Conservation (phyloP, 1,284 basidiomycete genomes). For the Malassezia restricta region DNA sequence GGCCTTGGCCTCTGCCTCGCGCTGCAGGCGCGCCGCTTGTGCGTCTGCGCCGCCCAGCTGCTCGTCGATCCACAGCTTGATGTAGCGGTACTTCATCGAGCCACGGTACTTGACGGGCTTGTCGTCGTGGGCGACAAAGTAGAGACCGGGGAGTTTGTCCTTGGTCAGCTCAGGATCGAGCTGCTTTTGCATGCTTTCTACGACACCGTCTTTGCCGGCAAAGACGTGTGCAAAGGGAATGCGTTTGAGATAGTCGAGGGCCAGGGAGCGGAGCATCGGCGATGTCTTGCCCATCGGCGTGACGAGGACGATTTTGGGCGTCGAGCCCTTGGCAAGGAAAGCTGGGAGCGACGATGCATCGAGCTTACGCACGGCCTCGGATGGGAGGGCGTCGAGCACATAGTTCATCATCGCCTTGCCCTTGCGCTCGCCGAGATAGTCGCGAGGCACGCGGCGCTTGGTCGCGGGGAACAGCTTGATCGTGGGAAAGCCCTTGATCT, state of each 20-base stretch:
- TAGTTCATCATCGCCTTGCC: slow-evolving; percentile 65
- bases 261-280: slow-evolving; percentile 39
- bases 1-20: slow-evolving; percentile 17
- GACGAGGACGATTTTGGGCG: slow-evolving; percentile 33
- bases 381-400: slow-evolving; percentile 63
- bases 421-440: slow-evolving; percentile 64
- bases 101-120: slow-evolving; percentile 29
- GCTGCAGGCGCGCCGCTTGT: slow-evolving; percentile 17
- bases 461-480: slow-evolving; percentile 54
- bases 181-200: slow-evolving; percentile 21
- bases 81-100: slow-evolving; percentile 29
- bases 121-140: slow-evolving; percentile 23
- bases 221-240: slow-evolving; percentile 34
- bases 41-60: slow-evolving; percentile 9
- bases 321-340: slow-evolving; percentile 16
- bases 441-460: slow-evolving; percentile 54
- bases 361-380: slow-evolving; percentile 54
- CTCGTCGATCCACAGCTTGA: slow-evolving; percentile 35
- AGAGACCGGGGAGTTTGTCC: slow-evolving; percentile 26
- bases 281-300: slow-evolving; percentile 33
- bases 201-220: slow-evolving; percentile 26
- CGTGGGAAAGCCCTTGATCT: slow-evolving; percentile 85
- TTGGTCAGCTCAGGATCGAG: slow-evolving; percentile 29
- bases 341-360: slow-evolving; percentile 50
- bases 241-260: slow-evolving; percentile 32